phyloP scores from a whole-genome alignment of 352 stramenopile genomes.

The Thalassiosira mediterranea region DNA sequence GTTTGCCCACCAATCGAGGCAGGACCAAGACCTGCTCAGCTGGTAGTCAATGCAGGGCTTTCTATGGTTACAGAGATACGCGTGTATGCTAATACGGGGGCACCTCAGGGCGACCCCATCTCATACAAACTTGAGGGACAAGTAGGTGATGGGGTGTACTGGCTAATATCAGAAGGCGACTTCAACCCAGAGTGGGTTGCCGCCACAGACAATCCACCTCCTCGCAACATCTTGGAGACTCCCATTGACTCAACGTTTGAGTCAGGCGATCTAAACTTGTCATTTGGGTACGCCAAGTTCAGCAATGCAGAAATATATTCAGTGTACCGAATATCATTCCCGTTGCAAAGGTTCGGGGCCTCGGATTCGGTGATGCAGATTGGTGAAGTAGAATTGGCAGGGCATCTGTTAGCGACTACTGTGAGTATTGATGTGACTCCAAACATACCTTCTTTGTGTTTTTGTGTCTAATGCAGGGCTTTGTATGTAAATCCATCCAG shows the following conservation, averaged over 20 bases:
- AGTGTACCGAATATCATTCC: background rate
- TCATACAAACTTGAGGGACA: background rate
- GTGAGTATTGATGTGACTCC: too few relatives aligned
- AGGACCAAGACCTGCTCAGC: background rate
- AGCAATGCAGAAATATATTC: background rate
- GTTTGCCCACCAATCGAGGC: background rate
- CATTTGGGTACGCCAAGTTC: background rate
- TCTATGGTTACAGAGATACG: background rate
- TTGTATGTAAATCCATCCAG: too few relatives aligned
- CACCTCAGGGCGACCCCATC: background rate
- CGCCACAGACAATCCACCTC: background rate
- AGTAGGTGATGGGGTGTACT: background rate
- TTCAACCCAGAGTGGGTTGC: background rate
- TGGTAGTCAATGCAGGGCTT: background rate
- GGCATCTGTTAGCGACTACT: too few relatives aligned
- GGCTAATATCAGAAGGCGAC: background rate
- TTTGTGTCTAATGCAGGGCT: too few relatives aligned
- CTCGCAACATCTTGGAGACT: background rate
- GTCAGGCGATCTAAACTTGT: background rate
- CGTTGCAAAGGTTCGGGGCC: background rate
- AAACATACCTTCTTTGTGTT: too few relatives aligned
- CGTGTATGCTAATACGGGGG: background rate
- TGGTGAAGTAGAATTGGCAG: too few relatives aligned
- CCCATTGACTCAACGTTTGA: background rate
- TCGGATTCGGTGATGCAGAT: too few relatives aligned